These are phyloP conservation scores for Macrolepiota albuminosa DNA, from an alignment of 768 basidiomycete genomes.

Conservation along the genomic window DNA sequence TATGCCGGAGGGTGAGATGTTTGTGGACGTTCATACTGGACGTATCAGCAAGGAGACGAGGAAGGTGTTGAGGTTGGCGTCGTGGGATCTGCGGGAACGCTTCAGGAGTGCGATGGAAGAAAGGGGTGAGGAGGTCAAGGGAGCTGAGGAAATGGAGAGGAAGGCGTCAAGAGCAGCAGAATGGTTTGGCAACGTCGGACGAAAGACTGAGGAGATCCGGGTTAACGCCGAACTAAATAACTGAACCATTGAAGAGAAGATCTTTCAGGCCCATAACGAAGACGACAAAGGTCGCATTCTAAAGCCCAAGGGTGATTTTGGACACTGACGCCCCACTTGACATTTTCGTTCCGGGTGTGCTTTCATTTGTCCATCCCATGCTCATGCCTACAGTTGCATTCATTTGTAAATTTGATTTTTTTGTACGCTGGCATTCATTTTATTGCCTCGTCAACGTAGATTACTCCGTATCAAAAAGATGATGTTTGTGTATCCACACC, in stretches of 20 bases:
- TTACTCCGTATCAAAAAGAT: constrained; percentile 2
- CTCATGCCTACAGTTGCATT: constrained; percentile 8
- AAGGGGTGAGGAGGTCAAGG: constrained; percentile 67
- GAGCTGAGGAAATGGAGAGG: constrained; percentile 71
- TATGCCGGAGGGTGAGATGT: constrained; percentile 44
- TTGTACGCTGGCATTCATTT: constrained; percentile 3
- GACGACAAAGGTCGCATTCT: constrained; percentile 13
- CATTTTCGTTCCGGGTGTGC: not conserved
- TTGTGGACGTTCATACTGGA: constrained; percentile 61
- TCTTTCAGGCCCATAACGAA: not conserved
- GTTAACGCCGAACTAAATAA: constrained; percentile 12
- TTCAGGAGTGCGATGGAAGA: constrained; percentile 82
- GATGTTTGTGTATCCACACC: not conserved
- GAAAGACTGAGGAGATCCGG: constrained; percentile 43
- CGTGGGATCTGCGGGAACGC: constrained; percentile 84
- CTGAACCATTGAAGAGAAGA: constrained; percentile 2
- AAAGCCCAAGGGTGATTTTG: not conserved
- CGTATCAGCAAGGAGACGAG: constrained; percentile 82
- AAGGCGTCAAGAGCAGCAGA: constrained; percentile 65
- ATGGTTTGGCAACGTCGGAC: constrained; percentile 59
- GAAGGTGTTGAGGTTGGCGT: constrained; percentile 86
- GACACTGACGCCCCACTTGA: not conserved
- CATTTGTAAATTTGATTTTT: not conserved
- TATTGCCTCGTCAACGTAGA: constrained; percentile 1
- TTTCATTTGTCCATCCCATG: not conserved